phyloP scores from a whole-genome alignment of 1,139 yeast genomes.

The Zygoascus sp. region DNA sequence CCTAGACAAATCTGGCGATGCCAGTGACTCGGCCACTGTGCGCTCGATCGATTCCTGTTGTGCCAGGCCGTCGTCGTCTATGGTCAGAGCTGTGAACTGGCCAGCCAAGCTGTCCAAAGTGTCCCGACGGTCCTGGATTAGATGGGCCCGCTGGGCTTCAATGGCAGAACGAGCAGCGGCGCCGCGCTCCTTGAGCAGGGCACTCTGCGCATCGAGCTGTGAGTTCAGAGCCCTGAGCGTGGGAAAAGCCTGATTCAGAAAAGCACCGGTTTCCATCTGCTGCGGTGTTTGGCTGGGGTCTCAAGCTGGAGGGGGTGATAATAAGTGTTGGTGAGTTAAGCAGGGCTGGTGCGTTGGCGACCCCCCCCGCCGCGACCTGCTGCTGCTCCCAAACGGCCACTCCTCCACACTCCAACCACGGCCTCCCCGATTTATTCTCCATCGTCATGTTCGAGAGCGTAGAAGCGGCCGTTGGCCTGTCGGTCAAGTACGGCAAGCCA shows the following conservation, averaged over 20 bases:
- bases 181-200: constrained; percentile 14
- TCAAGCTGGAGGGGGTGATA: too few species aligned
- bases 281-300: background rate
- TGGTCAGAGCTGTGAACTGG: background rate
- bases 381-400: background rate
- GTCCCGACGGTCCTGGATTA: constrained; percentile 11
- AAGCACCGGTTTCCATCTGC: constrained; percentile 9
- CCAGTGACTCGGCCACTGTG: background rate
- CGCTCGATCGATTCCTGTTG: background rate
- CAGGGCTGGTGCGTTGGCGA: too few species aligned
- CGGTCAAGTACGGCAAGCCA: constrained; percentile 9
- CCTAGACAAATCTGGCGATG: background rate
- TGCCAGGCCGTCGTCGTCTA: background rate
- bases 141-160: background rate
- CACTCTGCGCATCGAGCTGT: constrained; percentile 23
- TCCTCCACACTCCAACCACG: background rate
- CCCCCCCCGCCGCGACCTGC: too few species aligned
- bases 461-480: constrained; percentile 9
- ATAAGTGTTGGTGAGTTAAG: too few species aligned
- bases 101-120: constrained; percentile 13
- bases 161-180: constrained; percentile 11
- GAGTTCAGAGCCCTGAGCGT: constrained; percentile 18
- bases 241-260: constrained; percentile 22
- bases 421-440: background rate
- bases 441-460: constrained; percentile 10